Base-by-base conservation (phyloP, 2,329 filamentous ascomycete species). In the Iodosphaeria phyllophila region DNA sequence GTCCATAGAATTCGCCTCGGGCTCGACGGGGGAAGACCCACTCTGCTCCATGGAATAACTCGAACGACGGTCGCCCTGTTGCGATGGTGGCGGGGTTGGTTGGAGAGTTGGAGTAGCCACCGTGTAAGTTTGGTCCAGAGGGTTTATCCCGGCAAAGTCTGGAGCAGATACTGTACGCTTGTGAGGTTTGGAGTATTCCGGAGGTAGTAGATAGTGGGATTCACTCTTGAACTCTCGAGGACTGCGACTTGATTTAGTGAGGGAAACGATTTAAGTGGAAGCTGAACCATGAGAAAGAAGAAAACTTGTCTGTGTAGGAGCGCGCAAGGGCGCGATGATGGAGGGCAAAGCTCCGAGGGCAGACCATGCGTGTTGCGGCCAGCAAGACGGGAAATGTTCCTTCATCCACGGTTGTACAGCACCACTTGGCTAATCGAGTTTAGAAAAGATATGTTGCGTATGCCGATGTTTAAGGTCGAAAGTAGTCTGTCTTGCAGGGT, bases 141-240 rank as follows among this genome's bases (percentile, higher is more conserved):
- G 13, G 22, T 32, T 33, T n/a, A 43, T 32, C 5, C 40, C 44
- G 6, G 48, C 41, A 26, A 58, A 54, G 29, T 56, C 48, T 8
- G 60, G 59, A 5, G 58, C 60, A 6, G 60, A 64, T 11, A 52
- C 50, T 3, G 59, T 52, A 29, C 60, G 45, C 36, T 61, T 64
- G 37, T 65, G 60, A 18, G 43, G 37, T 24, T 39, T 49, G 1
- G 41, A 25, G 15, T 30, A 25, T 22, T 41, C 34, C 24, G 32
- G 30, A 18, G 34, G 33, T 15, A 23, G 25, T 6, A 37, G 31
- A 22, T 30, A 34, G 17, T 16, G 19, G 3, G 25, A 13, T 14
- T 30, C 16, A 16, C 20, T 19, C 21, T 20, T 32, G 6, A 27
- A 23, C 21, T 35, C 27, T 13, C 25, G 34, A 19, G 28, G 14